A percentile compares a stretch with the other conserved stretches of the same genome.
Evolutionary conservation across 805 yeast species (phyloP).

Genomic region (Yarrowia deformans): DNA sequence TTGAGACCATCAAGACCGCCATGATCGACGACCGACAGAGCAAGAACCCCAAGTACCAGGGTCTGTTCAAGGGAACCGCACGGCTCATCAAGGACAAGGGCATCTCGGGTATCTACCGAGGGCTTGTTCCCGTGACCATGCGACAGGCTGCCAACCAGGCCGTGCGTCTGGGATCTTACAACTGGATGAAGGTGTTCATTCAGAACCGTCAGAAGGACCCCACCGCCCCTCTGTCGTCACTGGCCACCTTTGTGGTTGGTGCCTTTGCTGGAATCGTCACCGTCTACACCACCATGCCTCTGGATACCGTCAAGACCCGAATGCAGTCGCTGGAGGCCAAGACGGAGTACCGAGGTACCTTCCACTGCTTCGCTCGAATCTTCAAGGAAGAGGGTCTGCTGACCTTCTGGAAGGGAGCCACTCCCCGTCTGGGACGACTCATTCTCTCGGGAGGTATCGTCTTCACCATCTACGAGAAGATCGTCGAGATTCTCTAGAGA

Average conservation of each 20-base stretch:
- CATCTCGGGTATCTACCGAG: conserved; percentile 82
- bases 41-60: conserved; percentile 74
- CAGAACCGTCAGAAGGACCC: conserved; percentile 77
- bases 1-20: conserved; percentile 95
- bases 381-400: conserved; percentile 86
- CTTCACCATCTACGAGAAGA: conserved; percentile 93
- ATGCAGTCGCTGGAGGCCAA: conserved; percentile 92
- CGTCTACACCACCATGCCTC: conserved; percentile 93
- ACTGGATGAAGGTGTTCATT: conserved; percentile 78
- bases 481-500: conserved; percentile 62
- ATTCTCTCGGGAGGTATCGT: conserved; percentile 96
- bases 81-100: conserved; percentile 79
- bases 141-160: conserved; percentile 97
- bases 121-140: conserved; percentile 88
- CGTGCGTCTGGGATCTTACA: conserved; percentile 91
- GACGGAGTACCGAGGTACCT: conserved; percentile 71
- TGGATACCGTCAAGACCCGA: conserved; percentile 93
- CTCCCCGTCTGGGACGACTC: conserved; percentile 92
- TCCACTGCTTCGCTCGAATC: conserved; percentile 81
- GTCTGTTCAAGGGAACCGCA: conserved; percentile 67
- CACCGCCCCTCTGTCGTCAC: conserved; percentile 74
- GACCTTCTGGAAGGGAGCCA: conserved; percentile 98
- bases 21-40: conserved; percentile 90
- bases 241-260: conserved; percentile 85
- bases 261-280: conserved; percentile 89